phyloP scores from a whole-genome alignment of 345 rosid genomes.

The Brassica rapa region DNA sequence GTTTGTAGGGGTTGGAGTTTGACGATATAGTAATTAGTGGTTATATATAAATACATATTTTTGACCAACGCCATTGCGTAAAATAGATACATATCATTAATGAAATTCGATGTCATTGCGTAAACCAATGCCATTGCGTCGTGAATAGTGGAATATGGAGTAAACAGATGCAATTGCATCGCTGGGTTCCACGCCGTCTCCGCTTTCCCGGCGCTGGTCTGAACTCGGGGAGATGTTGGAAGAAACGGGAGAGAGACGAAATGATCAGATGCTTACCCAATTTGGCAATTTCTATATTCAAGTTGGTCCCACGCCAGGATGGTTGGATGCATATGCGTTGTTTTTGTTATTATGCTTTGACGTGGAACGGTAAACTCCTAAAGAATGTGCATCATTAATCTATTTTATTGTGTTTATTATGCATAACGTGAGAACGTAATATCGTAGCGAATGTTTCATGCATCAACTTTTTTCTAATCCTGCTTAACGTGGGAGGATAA shows the following conservation, averaged over 20 bases:
- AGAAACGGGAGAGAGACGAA: not conserved
- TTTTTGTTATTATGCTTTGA: not conserved
- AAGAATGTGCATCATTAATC: slow-evolving; percentile 1
- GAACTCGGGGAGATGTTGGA: not conserved
- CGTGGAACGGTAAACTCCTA: not conserved
- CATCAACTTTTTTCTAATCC: not conserved
- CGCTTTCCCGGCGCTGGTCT: not conserved
- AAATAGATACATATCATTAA: not conserved
- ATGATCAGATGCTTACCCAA: not conserved
- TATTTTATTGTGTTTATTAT: not conserved
- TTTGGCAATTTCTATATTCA: not conserved
- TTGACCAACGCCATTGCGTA: not conserved
- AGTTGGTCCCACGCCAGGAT: not conserved
- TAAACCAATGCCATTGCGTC: not conserved
- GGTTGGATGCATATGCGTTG: slow-evolving; percentile 1
- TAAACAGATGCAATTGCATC: not conserved
- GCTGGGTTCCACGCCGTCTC: not conserved
- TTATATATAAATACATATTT: not conserved
- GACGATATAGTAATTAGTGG: not conserved
- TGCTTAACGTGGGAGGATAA: not conserved
- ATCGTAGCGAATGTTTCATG: not conserved
- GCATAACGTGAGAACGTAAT: not conserved
- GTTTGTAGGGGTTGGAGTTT: not conserved
- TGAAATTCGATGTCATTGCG: not conserved
- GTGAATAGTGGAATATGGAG: slow-evolving; percentile 23